Conservation (phyloP, 1,139 yeast species). For the Candida tunisiensis region DNA sequence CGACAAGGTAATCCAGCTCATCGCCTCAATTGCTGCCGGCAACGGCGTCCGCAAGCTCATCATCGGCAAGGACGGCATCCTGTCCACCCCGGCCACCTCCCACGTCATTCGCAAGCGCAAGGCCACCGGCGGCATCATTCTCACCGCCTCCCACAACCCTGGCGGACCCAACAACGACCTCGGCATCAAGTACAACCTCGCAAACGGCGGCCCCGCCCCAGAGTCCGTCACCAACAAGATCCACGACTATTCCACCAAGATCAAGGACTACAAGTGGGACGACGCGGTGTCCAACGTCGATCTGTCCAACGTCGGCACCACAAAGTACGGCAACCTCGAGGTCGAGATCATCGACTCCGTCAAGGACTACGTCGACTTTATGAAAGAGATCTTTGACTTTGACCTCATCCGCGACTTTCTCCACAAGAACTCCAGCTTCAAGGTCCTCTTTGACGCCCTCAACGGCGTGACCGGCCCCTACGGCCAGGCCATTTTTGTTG, state of each 20-base stretch:
- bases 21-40: constrained; percentile 74
- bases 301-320: constrained; percentile 36
- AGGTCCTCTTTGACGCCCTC: constrained; percentile 72
- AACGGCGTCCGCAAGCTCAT: constrained; percentile 78
- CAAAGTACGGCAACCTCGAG: constrained; percentile 30
- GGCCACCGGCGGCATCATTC: constrained; percentile 89
- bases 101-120: constrained; percentile 64
- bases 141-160: constrained; percentile 98
- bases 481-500: constrained; percentile 68
- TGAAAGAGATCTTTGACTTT: constrained; percentile 83
- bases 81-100: constrained; percentile 94
- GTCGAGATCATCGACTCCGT: constrained; percentile 79
- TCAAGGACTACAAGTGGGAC: constrained; percentile 43
- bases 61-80: constrained; percentile 73
- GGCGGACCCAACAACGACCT: constrained; percentile 90
- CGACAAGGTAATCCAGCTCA: constrained; percentile 62
- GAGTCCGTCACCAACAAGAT: constrained; percentile 84
- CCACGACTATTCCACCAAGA: constrained; percentile 45
- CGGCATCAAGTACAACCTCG: constrained; percentile 90
- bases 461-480: constrained; percentile 98
- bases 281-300: constrained; percentile 43
- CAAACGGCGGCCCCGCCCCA: constrained; percentile 99
- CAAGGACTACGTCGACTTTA: constrained; percentile 54
- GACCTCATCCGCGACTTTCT: constrained; percentile 62
- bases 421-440: constrained; percentile 35